Evolutionary conservation across 1,284 basidiomycete species (phyloP), one percentile per base, ranked within the genome.

Genomic region (Cerrena zonata): DNA sequence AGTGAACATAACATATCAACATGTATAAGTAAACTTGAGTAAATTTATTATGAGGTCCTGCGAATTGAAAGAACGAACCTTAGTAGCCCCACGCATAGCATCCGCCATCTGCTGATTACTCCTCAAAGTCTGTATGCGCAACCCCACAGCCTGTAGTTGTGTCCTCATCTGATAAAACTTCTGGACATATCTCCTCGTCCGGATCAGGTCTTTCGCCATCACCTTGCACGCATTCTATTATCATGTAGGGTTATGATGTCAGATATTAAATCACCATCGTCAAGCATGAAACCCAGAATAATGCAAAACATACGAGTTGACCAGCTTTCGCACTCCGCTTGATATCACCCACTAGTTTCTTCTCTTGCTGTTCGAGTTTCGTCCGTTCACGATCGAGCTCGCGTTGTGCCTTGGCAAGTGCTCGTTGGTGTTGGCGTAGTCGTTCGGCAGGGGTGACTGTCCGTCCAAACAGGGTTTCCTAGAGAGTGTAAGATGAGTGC

Each of bases 161-260:
- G 96, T 99, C 54, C 91, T 82, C 95, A 99, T 99, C 66, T 95
- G 92, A 63, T 97, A 93, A 75, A 99, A 99, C 69, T 98, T 99
- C 69, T 98, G 94, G 26, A 96, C 80, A 66, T 99, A 98, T 63
- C 91, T 80, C 47, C 96, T 78, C 22, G 95, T 98, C 56, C 96
- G 81, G 56, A 99, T 94, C 51, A 99, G 86, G 66, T 99, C 96
- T 69, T 96, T 97, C 34, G 96, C 96, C 88, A 98, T 96, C 55
- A 99, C 89, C 76, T 98, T 99, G 77, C 94, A 98, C 12, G 93
- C 92, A 67, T 92, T 93, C 93, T 96, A 27, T 30, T 44, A 24
- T 30, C 45, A 48, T 61, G 46, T 12, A 10, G 25, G 3, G n/a
- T n/a, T 11, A 22, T 15, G n/a, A 41, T 18, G 37, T 15, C 5